phyloP scores from a whole-genome alignment of 371 early-diverging fungal genomes.

The Lichtheimia hyalospora region DNA sequence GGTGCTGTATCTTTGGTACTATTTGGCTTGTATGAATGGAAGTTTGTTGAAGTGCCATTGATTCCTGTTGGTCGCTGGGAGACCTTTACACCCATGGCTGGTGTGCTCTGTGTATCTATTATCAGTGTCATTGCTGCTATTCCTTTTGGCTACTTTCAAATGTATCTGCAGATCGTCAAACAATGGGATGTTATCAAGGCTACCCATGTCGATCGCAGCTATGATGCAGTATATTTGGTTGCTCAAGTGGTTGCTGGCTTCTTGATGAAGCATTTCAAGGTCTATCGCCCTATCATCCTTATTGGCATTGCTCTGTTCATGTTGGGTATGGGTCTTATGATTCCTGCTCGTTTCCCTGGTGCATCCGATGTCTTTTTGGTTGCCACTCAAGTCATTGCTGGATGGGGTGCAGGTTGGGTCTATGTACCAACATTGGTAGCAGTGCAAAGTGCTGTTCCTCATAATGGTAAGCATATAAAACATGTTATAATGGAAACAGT shows the following conservation, averaged over 20 bases:
- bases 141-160: conserved; percentile 39
- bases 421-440: conserved; percentile 26
- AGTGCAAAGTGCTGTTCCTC: conserved; percentile 28
- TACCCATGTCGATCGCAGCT: conserved; percentile 39
- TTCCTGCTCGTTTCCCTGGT: conserved; percentile 40
- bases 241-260: conserved; percentile 30
- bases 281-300: conserved; percentile 38
- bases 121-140: conserved; percentile 38
- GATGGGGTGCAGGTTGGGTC: conserved; percentile 45
- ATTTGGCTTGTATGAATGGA: conserved; percentile 39
- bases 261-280: conserved; percentile 37
- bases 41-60: conserved; percentile 31
- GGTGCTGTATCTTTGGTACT: conserved; percentile 25
- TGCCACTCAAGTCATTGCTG: conserved; percentile 43
- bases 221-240: conserved; percentile 33
- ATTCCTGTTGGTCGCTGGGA: conserved; percentile 44
- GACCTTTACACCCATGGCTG: conserved; percentile 35
- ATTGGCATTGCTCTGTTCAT: conserved; percentile 37
- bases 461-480: conserved; percentile 1
- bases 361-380: conserved; percentile 43
- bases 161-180: conserved; percentile 44
- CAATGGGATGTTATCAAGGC: conserved; percentile 19
- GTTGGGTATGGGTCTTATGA: conserved; percentile 48
- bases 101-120: conserved; percentile 33
- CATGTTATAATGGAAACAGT: conserved; percentile 1